Percentiles rank a stretch among this genome's conserved stretches.
Conservation (phyloP, 108 stramenopile species). For the Schizochytrium sp. region DNA sequence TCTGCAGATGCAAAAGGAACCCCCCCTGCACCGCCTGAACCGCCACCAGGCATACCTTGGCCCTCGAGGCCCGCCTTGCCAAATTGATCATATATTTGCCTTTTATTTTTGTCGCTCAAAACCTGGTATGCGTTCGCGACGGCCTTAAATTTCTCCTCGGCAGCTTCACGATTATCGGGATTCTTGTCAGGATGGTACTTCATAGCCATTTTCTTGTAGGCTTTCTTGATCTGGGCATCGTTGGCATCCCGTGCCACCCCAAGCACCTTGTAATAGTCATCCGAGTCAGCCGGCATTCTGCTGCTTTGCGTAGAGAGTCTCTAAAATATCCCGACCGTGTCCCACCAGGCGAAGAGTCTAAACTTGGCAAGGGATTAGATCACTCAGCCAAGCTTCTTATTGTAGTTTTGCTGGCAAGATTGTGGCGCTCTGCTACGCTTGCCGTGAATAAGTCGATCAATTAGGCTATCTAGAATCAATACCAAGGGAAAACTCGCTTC, state of each 20-base stretch:
- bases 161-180: constrained; percentile 62
- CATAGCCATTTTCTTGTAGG: constrained; percentile 72
- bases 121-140: constrained; percentile 66
- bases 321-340: too few species aligned
- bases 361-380: too few species aligned
- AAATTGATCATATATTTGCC: constrained; percentile 86
- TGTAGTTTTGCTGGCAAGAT: too few species aligned
- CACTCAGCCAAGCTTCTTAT: too few species aligned
- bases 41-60: constrained; percentile 58
- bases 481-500: too few species aligned
- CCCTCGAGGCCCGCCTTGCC: constrained; percentile 74
- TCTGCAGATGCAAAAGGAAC: constrained; percentile 35
- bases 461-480: too few species aligned
- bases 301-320: not conserved
- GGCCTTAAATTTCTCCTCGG: constrained; percentile 61
- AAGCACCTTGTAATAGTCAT: constrained; percentile 72
- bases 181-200: constrained; percentile 75
- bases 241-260: constrained; percentile 62
- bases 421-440: too few species aligned
- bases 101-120: constrained; percentile 85
- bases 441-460: not conserved
- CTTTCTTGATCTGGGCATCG: constrained; percentile 70
- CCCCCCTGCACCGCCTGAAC: not conserved
- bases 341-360: too few species aligned
- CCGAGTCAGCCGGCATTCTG: constrained; percentile 14